Conservation (phyloP, 1,139 yeast species). For the Blastobotrys ciferrii region DNA sequence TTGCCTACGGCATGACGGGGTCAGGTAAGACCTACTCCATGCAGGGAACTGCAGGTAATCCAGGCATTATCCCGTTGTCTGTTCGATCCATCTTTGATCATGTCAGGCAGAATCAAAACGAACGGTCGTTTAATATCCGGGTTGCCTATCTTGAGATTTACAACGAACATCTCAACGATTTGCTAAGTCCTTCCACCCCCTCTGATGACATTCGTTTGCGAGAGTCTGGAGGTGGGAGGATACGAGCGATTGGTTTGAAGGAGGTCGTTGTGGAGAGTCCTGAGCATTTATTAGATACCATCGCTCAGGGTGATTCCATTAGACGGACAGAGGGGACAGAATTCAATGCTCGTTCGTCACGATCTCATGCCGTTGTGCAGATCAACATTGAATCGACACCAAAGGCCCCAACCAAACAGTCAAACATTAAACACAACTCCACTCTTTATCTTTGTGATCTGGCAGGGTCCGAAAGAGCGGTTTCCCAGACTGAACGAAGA, state of each 20-base stretch:
- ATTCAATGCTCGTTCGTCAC: slow-evolving; percentile 76
- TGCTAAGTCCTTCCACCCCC: slow-evolving; percentile 42
- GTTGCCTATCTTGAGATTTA: slow-evolving; percentile 85
- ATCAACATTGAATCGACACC: slow-evolving; percentile 49
- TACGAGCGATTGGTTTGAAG: slow-evolving; percentile 71
- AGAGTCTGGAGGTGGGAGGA: slow-evolving; percentile 66
- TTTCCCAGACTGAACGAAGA: slow-evolving; percentile 74
- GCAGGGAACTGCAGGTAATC: slow-evolving; percentile 69
- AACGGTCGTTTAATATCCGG: slow-evolving; percentile 45
- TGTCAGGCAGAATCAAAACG: slow-evolving; percentile 38
- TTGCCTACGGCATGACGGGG: slow-evolving; percentile 95
- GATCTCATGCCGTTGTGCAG: slow-evolving; percentile 91
- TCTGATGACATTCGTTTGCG: slow-evolving; percentile 62
- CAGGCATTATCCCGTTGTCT: slow-evolving; percentile 78
- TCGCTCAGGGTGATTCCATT: slow-evolving; percentile 67
- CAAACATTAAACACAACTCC: slow-evolving; percentile 46
- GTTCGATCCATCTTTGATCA: slow-evolving; percentile 62
- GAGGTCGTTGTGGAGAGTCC: slow-evolving; percentile 57
- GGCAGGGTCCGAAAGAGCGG: slow-evolving; percentile 94
- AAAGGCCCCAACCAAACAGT: slow-evolving; percentile 28
- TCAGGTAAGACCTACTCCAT: slow-evolving; percentile 92
- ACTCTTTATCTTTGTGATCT: slow-evolving; percentile 87
- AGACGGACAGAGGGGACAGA: slow-evolving; percentile 88
- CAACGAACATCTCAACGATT: slow-evolving; percentile 80
- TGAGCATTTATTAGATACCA: slow-evolving; percentile 58